Evolutionary conservation across 73 alveolate genomes (phyloP), one percentile per base, ranked within the genome.

Genomic region (Paramecium caudatum): DNA sequence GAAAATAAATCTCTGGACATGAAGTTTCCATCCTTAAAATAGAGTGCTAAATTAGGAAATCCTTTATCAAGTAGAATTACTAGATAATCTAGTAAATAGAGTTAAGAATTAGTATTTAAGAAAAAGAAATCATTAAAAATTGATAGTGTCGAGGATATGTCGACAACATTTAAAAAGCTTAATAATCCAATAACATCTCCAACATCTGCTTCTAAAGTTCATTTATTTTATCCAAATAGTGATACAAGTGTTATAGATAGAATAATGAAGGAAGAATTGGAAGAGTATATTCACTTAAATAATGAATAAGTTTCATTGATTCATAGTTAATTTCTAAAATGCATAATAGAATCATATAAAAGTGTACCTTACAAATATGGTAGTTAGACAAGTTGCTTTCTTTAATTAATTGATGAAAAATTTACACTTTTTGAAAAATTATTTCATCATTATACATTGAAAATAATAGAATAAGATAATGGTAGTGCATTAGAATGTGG

Each of bases 181-280:
- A 41, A 68, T 19, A 55, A 65, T 33, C 88, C 88, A 7, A 19
- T 74, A 36, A 21, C 39, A 74, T 74, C 88, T 3, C 88, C 88
- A 21, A 37, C 88, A 8, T 74, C 88, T 41, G 62, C 88, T n/a
- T 74, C 69, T 9, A 74, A 47, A 45, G 19, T 27, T 1, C 39
- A 23, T 17, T 1, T 17, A 13, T 74, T 41, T 74, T 74, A 74
- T 39, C 88, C 88, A 15, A 74, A 74, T 74, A 74, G 88, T 74
- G 88, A 74, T 43, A 74, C 16, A 4, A 74, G 45, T 74, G 65
- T 74, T 12, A 25, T 74, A 9, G 88, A 74, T 39, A 30, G 16
- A 8, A 41, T 74, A 0, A 74, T 74, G 88, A 74, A 47, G 19
- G 88, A 74, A 3, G 62, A 74, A 43, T 41, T 17, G 1, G 16